Evolutionary conservation across 345 rosid genomes (phyloP).

Genomic region (Excoecaria cochinchinensis): DNA sequence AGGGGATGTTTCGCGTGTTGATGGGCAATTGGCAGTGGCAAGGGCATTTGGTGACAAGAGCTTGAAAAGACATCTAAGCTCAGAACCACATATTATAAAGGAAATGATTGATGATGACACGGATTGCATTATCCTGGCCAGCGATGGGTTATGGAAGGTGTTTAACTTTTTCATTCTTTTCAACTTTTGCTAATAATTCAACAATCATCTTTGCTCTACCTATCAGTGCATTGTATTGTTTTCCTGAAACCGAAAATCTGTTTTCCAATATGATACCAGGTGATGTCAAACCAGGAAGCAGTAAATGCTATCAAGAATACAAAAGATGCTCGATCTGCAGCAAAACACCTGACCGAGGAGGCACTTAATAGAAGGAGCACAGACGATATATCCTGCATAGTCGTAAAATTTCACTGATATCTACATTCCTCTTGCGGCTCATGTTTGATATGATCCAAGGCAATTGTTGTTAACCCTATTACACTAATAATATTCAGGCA

Average conservation of each 20-base stretch:
- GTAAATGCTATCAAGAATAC: slow-evolving; percentile 56
- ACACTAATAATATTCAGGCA: neutral
- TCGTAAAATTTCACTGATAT: slow-evolving; percentile 60
- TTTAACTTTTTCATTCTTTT: neutral
- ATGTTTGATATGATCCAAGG: slow-evolving; percentile 2
- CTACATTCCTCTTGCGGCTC: neutral
- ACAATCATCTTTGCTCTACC: slow-evolving; percentile 14
- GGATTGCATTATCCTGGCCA: slow-evolving; percentile 71
- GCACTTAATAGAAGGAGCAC: slow-evolving; percentile 68
- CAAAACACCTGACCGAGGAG: slow-evolving; percentile 80
- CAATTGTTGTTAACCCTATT: neutral
- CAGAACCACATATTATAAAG: slow-evolving; percentile 68
- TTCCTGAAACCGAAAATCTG: neutral
- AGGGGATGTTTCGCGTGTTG: slow-evolving; percentile 95
- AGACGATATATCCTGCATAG: slow-evolving; percentile 88
- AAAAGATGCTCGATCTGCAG: slow-evolving; percentile 79
- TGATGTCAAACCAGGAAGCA: slow-evolving; percentile 88
- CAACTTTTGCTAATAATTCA: neutral
- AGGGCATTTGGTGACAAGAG: slow-evolving; percentile 96
- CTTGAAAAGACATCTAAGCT: slow-evolving; percentile 81
- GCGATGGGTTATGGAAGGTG: slow-evolving; percentile 98
- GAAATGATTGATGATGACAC: slow-evolving; percentile 60
- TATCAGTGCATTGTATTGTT: neutral
- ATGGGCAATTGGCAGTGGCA: slow-evolving; percentile 92
- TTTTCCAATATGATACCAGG: slow-evolving; percentile 39